A percentile compares a stretch with the other conserved stretches of the same genome.
Evolutionary conservation across 1,284 basidiomycete genomes (phyloP).

Genomic region (Sanghuangporus sanghuang): DNA sequence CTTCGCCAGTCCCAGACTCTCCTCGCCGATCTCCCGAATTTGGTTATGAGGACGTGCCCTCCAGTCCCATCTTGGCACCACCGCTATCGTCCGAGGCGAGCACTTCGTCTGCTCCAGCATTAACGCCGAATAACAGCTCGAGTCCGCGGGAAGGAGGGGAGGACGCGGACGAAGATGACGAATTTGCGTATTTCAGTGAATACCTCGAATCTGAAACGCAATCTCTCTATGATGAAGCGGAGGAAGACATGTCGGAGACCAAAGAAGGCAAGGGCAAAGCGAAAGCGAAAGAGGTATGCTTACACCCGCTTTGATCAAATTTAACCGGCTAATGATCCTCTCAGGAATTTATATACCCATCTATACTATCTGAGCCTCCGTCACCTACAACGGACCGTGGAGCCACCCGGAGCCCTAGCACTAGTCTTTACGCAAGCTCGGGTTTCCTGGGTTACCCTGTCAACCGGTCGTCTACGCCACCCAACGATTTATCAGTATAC

Average conservation of each 20-base stretch:
- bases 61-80: constrained; percentile 17
- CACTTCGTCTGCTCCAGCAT: constrained; percentile 41
- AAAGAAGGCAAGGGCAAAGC: constrained; percentile 1
- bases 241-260: background rate
- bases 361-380: constrained; percentile 6
- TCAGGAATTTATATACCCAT: background rate
- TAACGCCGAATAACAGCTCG: constrained; percentile 58
- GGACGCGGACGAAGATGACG: background rate
- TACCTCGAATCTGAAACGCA: constrained; percentile 1
- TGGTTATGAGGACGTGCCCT: background rate
- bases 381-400: constrained; percentile 12
- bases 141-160: constrained; percentile 37
- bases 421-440: constrained; percentile 3
- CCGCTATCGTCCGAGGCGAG: constrained; percentile 24
- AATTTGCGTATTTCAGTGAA: constrained; percentile 4
- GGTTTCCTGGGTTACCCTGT: constrained; percentile 6
- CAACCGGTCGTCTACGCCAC: constrained; percentile 8
- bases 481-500: background rate
- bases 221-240: constrained; percentile 1
- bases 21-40: constrained; percentile 24
- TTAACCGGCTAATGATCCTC: background rate
- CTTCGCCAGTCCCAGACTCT: constrained; percentile 20
- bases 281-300: constrained; percentile 3
- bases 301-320: background rate
- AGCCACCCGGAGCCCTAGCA: constrained; percentile 8